Conservation (phyloP, 1,284 basidiomycete genomes). For the Phellopilus nigrolimitatus region DNA sequence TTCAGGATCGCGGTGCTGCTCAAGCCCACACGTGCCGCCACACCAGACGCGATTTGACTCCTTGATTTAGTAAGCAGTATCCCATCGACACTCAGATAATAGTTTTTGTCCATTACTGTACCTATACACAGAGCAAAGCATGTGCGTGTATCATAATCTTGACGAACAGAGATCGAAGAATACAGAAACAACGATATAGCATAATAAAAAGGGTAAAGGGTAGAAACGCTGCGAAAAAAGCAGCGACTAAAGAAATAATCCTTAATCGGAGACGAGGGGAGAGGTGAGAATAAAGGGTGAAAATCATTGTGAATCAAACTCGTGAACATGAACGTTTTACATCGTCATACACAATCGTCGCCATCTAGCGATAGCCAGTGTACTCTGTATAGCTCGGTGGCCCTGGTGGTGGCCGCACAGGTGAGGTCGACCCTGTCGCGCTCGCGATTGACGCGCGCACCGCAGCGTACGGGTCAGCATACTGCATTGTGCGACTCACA, state of each 20-base stretch:
- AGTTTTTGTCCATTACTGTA: too few species aligned
- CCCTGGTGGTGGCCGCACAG: constrained; percentile 9
- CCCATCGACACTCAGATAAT: too few species aligned
- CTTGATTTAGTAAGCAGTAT: too few species aligned
- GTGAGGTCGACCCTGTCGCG: constrained; percentile 1
- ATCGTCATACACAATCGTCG: constrained; percentile 5
- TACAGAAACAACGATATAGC: not conserved
- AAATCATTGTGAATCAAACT: constrained; percentile 5
- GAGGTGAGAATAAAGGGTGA: not conserved
- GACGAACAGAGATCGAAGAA: not conserved
- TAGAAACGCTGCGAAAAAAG: too few species aligned
- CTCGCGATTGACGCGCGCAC: constrained; percentile 53
- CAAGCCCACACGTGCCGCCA: too few species aligned
- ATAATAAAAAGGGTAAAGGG: not conserved
- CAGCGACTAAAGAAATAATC: not conserved
- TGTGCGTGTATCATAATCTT: too few species aligned
- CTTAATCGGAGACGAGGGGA: not conserved
- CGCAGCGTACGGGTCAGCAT: constrained; percentile 76
- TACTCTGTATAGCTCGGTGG: constrained; percentile 19
- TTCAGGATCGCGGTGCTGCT: too few species aligned
- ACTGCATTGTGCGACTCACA: constrained; percentile 84
- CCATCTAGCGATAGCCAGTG: constrained; percentile 16
- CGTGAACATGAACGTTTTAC: constrained; percentile 3
- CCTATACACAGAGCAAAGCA: too few species aligned
- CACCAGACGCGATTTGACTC: too few species aligned